Conservation (phyloP, 441 rosid genomes). For the Populus hybrid region DNA sequence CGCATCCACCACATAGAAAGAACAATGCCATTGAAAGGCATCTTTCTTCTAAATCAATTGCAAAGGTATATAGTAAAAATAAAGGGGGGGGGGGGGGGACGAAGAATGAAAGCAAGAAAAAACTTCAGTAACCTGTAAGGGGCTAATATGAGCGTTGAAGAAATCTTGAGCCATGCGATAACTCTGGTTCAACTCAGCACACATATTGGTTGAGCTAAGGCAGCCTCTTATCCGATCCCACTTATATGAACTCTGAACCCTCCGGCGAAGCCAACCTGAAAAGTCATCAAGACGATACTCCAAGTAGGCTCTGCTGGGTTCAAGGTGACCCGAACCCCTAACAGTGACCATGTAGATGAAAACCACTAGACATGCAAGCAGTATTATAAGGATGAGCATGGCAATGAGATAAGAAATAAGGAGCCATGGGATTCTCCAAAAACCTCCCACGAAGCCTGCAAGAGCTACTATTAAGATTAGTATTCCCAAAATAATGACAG, state of each 20-base stretch:
- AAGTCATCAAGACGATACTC: constrained; percentile 74
- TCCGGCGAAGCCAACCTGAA: constrained; percentile 65
- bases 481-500: constrained; percentile 72
- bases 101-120: neutral
- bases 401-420: constrained; percentile 63
- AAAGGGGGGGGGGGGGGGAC: too few species aligned
- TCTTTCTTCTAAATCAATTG: neutral
- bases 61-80: neutral
- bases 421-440: constrained; percentile 79
- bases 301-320: constrained; percentile 68
- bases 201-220: constrained; percentile 56
- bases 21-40: neutral
- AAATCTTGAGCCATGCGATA: constrained; percentile 76
- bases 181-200: constrained; percentile 70
- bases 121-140: constrained; percentile 61
- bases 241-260: constrained; percentile 72
- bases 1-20: neutral
- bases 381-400: constrained; percentile 65
- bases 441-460: constrained; percentile 78
- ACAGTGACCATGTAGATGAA: constrained; percentile 70
- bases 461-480: constrained; percentile 60
- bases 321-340: constrained; percentile 70
- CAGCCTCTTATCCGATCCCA: constrained; percentile 78
- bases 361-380: constrained; percentile 60
- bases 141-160: constrained; percentile 68